Base-by-base conservation (phyloP, 176 grass and related monocot species). In the Triticum urartu region DNA sequence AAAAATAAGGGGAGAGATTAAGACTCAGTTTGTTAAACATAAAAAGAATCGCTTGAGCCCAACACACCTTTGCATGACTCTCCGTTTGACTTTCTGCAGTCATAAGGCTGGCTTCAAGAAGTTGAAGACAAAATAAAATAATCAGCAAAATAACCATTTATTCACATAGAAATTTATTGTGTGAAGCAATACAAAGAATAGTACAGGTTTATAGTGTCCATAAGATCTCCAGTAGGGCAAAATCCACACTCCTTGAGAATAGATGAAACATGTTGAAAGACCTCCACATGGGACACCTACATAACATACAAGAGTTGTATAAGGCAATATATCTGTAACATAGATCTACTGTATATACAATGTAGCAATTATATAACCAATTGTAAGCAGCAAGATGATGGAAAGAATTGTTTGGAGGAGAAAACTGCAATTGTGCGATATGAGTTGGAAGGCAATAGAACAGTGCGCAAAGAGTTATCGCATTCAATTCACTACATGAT, bases 281-380 rank as follows among this genome's bases (percentile, higher is more conserved):
- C 50, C 14, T 83, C 50, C 5, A 12, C 33, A 72, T 83, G 76
- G 54, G 76, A 11, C 11, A 83, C 81, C 81, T 83, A 56, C 81
- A 83, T 71, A 67, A 75, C 42, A 50, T 52, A 52, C 42, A 75
- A 9, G 72, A 22, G 22, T 15, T 30, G 13, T 50, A 30, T 75
- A 50, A 30, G 72, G 72, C 22, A 48, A 74, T 74, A 74, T 26
- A 50, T 75, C 1, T 13, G 22, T 75, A 47, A 47, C 39, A 72
- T 43, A 15, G 70, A 45, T 73, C 39, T 47, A 73, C 39, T 73
- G 3, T 15, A 73, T 45, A 47, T 47, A 50, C 12, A 50, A 75
- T 50, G 22, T 50, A 50, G 24, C 42, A 9, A 28, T 5, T 30
- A 75, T 48, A 28, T 50, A 50, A 75, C 14, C 40, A 75, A 48